Percentiles rank a stretch among this genome's conserved stretches.
Evolutionary conservation across 345 rosid species (phyloP).

Genomic region (Moricandia arvensis): DNA sequence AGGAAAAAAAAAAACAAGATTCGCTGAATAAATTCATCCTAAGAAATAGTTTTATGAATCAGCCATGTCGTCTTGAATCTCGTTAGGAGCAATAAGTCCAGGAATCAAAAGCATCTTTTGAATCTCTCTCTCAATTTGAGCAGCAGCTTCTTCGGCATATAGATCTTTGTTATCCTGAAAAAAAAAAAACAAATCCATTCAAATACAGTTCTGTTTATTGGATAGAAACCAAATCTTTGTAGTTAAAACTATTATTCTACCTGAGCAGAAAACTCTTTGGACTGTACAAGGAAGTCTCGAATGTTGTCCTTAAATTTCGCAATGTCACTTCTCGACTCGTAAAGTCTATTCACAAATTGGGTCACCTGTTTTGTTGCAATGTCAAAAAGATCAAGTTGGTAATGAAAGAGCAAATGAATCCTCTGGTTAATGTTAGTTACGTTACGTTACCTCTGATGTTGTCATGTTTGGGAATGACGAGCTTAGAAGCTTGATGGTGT

Average conservation of each 20-base stretch:
- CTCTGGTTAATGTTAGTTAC: neutral
- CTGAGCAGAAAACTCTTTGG: slow-evolving; percentile 83
- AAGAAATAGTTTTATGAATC: slow-evolving; percentile 29
- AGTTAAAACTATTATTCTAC: slow-evolving; percentile 32
- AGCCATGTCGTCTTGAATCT: slow-evolving; percentile 72
- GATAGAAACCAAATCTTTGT: neutral
- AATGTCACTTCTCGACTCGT: slow-evolving; percentile 65
- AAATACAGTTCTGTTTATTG: neutral
- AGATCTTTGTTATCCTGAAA: slow-evolving; percentile 80
- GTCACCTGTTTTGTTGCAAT: slow-evolving; percentile 56
- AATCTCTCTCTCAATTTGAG: slow-evolving; percentile 57
- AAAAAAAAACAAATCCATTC: neutral
- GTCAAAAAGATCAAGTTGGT: neutral
- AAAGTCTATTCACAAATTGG: slow-evolving; percentile 77
- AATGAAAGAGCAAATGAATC: neutral
- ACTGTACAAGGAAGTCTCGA: slow-evolving; percentile 87
- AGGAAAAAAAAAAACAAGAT: neutral
- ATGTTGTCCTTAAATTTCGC: slow-evolving; percentile 73
- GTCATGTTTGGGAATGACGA: slow-evolving; percentile 97
- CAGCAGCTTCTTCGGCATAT: slow-evolving; percentile 78
- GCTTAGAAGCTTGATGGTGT: slow-evolving; percentile 83
- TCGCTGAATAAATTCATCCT: neutral
- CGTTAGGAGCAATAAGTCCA: slow-evolving; percentile 73
- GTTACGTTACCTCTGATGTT: slow-evolving; percentile 62
- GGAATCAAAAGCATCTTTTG: slow-evolving; percentile 74